phyloP scores from a whole-genome alignment of 2,329 filamentous ascomycete species.

The Aspergillus persii region DNA sequence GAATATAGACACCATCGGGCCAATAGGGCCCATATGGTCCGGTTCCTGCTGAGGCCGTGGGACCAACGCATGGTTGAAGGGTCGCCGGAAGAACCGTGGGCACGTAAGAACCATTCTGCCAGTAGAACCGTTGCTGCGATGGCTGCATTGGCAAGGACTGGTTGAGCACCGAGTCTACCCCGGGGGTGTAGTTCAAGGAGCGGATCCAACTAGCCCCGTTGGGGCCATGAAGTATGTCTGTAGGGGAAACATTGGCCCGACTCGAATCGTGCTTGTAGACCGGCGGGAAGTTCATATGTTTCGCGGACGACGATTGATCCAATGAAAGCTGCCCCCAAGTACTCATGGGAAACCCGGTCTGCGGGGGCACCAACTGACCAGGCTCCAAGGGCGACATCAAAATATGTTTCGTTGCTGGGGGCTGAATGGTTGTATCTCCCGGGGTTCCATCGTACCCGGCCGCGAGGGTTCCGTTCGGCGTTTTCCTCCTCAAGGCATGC shows the following conservation, averaged over 20 bases:
- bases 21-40: slow-evolving; percentile 62
- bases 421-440: slow-evolving; percentile 68
- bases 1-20: slow-evolving; percentile 61
- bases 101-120: slow-evolving; percentile 50
- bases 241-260: slow-evolving; percentile 24
- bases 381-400: slow-evolving; percentile 62
- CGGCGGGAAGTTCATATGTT: slow-evolving; percentile 39
- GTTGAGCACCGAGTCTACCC: slow-evolving; percentile 61
- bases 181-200: slow-evolving; percentile 47
- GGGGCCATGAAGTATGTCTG: slow-evolving; percentile 31
- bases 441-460: slow-evolving; percentile 87
- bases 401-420: slow-evolving; percentile 79
- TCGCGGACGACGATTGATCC: slow-evolving; percentile 30
- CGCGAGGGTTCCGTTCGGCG: slow-evolving; percentile 87
- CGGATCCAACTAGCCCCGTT: slow-evolving; percentile 43
- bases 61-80: slow-evolving; percentile 57
- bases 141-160: slow-evolving; percentile 51
- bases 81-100: slow-evolving; percentile 60
- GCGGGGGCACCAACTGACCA: slow-evolving; percentile 32
- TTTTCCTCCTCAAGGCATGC: slow-evolving; percentile 84
- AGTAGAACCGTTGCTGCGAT: slow-evolving; percentile 40
- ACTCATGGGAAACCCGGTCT: slow-evolving; percentile 31
- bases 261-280: slow-evolving; percentile 37
- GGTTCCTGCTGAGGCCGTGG: slow-evolving; percentile 57
- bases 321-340: slow-evolving; percentile 30